A percentile compares a stretch with the other conserved stretches of the same genome.
phyloP scores from a whole-genome alignment of 2,329 filamentous ascomycete species.

The Arthroderma sp. region DNA sequence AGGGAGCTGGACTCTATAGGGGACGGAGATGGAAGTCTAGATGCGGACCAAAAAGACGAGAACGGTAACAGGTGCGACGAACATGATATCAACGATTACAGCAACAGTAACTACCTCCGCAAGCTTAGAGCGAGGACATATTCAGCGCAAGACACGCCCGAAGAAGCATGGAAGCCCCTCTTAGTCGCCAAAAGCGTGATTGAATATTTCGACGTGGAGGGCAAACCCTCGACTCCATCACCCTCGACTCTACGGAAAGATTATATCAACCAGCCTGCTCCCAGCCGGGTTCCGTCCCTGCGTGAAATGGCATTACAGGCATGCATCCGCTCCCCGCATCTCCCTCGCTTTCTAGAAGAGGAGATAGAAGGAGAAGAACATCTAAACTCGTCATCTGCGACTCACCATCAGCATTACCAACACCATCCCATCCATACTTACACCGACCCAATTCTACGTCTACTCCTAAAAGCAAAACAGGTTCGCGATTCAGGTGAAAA shows the following conservation, averaged over 20 bases:
- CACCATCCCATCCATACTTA: slow-evolving; percentile 9
- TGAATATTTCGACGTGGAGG: slow-evolving; percentile 23
- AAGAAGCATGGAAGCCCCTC: slow-evolving; percentile 22
- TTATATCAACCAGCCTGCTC: not conserved
- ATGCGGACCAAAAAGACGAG: too few species aligned
- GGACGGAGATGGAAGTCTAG: too few species aligned
- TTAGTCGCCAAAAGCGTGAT: slow-evolving; percentile 25
- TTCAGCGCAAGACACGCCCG: slow-evolving; percentile 15
- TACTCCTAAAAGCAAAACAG: slow-evolving; percentile 23
- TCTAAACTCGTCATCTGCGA: not conserved
- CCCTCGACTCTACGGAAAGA: not conserved
- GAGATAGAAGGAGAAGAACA: not conserved
- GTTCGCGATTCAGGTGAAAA: slow-evolving; percentile 26
- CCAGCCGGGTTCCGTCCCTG: slow-evolving; percentile 25
- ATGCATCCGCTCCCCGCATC: slow-evolving; percentile 23
- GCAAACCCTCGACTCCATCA: slow-evolving; percentile 10
- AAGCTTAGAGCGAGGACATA: not conserved
- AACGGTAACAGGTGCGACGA: not conserved
- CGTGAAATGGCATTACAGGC: slow-evolving; percentile 30
- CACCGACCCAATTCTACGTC: slow-evolving; percentile 14
- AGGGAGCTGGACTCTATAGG: not conserved
- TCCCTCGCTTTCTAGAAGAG: slow-evolving; percentile 23
- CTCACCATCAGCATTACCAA: slow-evolving; percentile 5
- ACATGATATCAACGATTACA: not conserved
- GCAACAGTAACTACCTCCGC: slow-evolving; percentile 8